These are phyloP conservation scores for Graphiopsis chlorocephala DNA, from an alignment of 2,329 filamentous ascomycete species.

Conservation along the genomic window DNA sequence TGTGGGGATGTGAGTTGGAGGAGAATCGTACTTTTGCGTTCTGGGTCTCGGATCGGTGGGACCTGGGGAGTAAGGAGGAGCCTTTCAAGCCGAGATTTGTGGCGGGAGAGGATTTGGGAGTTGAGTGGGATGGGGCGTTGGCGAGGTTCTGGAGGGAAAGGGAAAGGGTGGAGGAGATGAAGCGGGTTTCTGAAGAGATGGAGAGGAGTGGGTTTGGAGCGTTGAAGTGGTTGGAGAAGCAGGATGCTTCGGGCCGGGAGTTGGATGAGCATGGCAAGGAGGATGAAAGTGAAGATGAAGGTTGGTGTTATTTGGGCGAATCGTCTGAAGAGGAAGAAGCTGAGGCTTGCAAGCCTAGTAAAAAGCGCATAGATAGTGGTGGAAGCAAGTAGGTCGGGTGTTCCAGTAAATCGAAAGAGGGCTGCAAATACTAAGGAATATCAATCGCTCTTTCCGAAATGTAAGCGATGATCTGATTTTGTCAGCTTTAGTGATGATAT, in stretches of 20 bases:
- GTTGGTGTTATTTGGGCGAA: background rate
- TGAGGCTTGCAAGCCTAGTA: background rate
- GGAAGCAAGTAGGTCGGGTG: background rate
- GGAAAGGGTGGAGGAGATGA: background rate
- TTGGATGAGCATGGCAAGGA: background rate
- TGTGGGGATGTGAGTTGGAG: background rate
- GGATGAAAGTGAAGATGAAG: background rate
- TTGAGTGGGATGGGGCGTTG: conserved; percentile 5
- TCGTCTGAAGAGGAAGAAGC: background rate
- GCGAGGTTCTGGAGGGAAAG: background rate
- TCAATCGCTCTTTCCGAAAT: background rate
- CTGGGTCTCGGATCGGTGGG: background rate
- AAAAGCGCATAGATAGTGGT: background rate
- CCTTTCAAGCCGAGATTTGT: background rate
- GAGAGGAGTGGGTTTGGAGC: background rate
- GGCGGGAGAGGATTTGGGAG: background rate
- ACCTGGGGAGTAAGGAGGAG: background rate
- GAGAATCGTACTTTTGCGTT: background rate
- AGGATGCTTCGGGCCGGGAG: background rate
- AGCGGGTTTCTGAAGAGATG: background rate
- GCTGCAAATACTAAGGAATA: background rate
- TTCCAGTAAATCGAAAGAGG: background rate
- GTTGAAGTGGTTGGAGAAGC: background rate
- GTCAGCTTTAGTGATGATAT: background rate
- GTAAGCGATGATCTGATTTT: background rate